Base-by-base conservation (phyloP, 768 basidiomycete species). In the Russula lepida region DNA sequence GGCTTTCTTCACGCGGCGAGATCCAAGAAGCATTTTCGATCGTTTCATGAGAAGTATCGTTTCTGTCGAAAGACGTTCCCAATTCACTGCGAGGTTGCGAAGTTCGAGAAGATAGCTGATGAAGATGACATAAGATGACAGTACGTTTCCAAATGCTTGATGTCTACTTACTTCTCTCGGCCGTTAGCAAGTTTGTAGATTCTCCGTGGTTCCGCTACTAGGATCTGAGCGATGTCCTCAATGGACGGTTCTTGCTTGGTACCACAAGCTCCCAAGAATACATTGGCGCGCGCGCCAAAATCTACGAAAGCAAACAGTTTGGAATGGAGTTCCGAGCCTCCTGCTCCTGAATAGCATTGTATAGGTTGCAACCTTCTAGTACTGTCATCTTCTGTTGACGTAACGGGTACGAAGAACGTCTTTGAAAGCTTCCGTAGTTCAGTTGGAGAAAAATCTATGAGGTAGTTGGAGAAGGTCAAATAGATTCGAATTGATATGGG, bases 241-340 rank as follows among this genome's bases (percentile, higher is more conserved):
- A 93, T 82, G 49, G 84, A 92, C 5, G 95, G 95, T 68, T 93
- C 90, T 44, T 81, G 84, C 68, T 85, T 88, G n/a, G 94, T 90
- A 12, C 97, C 95, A 66, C 92, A 92, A 3, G 89, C 86, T 56
- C 80, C 82, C 49, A 99, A 76, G 74, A 99, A 98, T 4, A 80
- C 77, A 66, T 94, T 95, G 27, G 88, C 95, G 5, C 78, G 75
- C 1, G 79, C 69, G 2, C 94, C 95, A 69, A 95, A 97, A 71
- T 95, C 85, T 54, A 98, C 84, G 67, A 94, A 97, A 35, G 82
- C 79, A 69, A 98, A 97, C 1, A 95, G 74, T 64, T 87, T 86
- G 4, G 87, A 86, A 68, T 90, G 88, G 44, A 92, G 83, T 39
- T 80, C 77, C 30, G 80, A 79, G 27, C 77, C 74, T 17, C 75